Base-by-base conservation (phyloP, 2,329 filamentous ascomycete species). In the Plenodomus lindquistii region DNA sequence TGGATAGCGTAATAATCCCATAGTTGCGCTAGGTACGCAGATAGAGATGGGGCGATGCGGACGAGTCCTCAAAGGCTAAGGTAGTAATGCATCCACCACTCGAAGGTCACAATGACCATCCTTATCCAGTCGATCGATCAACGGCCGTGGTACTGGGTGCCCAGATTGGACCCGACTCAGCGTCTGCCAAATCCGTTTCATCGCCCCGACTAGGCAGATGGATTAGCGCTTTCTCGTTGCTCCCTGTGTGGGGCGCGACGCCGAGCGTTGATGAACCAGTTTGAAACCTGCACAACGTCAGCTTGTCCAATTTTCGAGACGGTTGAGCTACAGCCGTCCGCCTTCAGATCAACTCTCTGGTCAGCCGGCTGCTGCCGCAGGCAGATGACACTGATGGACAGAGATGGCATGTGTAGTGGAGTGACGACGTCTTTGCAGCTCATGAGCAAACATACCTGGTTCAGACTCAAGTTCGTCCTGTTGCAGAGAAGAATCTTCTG, bases 401-500 rank as follows among this genome's bases (percentile, higher is more conserved):
- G 37, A 53, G 50, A 27, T 59, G 59, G 50, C 56, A 60, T 17
- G 10, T 20, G 35, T 37, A 44, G 43, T 59, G 68, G 48, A 60
- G 45, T 59, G 54, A 48, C 52, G 64, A 57, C 77, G 85, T 40
- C 34, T 44, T 40, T 37, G 34, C 22, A 37, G 36, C 29, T 35
- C 42, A 42, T 13, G 17, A 19, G 16, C 9, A 40, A 18, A 62
- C 49, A 40, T 58, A 67, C 82, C 85, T 77, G 79, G 84, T 87
- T 92, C 76, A 95, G 86, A 45, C 89, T 87, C 21, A 96, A 77
- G 1, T 85, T 85, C 1, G 91, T 96, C 64, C 85, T 79, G 39
- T 81, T 81, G 80, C 91, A 90, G 40, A 96, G 79, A 50, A 88
- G 83, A 66, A 92, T 84, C 73, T 96, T 95, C 74, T 95, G 88